Base-by-base conservation (phyloP, 192 early-diverging fungal species). In the Dimargaris cristalligena region DNA sequence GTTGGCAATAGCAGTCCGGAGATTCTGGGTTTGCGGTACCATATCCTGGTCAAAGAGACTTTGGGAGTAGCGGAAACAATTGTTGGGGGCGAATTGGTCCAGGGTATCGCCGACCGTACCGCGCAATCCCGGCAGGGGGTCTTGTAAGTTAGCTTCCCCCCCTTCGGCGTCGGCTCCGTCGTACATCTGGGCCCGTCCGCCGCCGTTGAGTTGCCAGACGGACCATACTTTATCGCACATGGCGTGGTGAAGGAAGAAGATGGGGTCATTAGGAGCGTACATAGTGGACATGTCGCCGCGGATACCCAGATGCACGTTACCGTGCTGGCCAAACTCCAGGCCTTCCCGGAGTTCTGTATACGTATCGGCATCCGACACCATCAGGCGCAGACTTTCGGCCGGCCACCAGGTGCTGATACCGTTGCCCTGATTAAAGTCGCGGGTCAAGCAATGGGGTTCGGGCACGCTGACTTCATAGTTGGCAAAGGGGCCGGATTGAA, bases 241-340 rank as follows among this genome's bases (percentile, higher is more conserved):
- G 47, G 70, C 69, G 65, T 84, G 82, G 63, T 84, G 79, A 32
- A 84, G 60, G 60, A 74, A 81, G 66, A 84, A 84, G 60, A 78
- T 67, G 47, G 77, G 78, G 63, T 84, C 82, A 62, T 74, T 74
- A 34, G 74, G 65, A 29, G 77, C 74, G 67, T 70, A 76, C 68
- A 78, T 74, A 34, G 67, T 69, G 34, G 66, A 70, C 74, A 74
- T 72, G 63, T 77, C 77, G 38, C 71, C 72, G 3, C 67, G 67
- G 26, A 75, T 72, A 0, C 71, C 71, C 56, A 75, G 61, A 41
- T 75, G 74, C 50, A 75, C 74, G 4, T 68, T 66, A 34, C 74
- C 74, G 33, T 75, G 74, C 50, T 67, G 69, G 29, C 70, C 74
- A 58, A 68, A 68, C 50, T 75, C 74, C 45, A 75, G 72, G 18